Conservation (phyloP, 1,284 basidiomycete genomes). For the Xerocomus nothofagi region DNA sequence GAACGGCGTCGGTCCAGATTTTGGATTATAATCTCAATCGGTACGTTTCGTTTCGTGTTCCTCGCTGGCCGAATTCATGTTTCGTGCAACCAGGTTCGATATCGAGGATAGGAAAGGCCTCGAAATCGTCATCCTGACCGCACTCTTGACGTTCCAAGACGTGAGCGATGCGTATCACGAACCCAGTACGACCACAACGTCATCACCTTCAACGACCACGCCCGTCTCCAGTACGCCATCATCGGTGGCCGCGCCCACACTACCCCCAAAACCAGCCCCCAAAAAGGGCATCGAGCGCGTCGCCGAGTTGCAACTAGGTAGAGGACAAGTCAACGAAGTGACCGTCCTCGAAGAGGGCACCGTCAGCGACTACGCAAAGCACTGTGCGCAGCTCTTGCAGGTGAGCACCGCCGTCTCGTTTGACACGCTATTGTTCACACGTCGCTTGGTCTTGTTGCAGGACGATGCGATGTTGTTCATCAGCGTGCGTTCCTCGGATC, state of each 20-base stretch:
- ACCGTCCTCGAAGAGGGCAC: slow-evolving; percentile 64
- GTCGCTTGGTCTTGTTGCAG: slow-evolving; percentile 34
- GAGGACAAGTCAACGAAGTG: slow-evolving; percentile 73
- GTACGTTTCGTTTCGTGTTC: slow-evolving; percentile 32
- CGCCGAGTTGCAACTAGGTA: slow-evolving; percentile 61
- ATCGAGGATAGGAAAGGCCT: slow-evolving; percentile 80
- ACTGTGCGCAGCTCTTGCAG: slow-evolving; percentile 64
- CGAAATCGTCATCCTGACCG: slow-evolving; percentile 76
- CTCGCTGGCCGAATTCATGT: background rate
- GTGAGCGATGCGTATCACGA: slow-evolving; percentile 58
- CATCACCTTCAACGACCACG: slow-evolving; percentile 7
- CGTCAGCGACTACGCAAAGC: slow-evolving; percentile 65
- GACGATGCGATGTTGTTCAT: slow-evolving; percentile 81
- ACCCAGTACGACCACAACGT: slow-evolving; percentile 7
- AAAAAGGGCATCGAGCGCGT: slow-evolving; percentile 65
- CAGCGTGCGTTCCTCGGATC: slow-evolving; percentile 63
- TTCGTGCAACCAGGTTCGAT: slow-evolving; percentile 61
- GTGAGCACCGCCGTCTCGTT: slow-evolving; percentile 35
- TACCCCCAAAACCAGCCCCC: slow-evolving; percentile 62
- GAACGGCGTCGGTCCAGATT: slow-evolving; percentile 72
- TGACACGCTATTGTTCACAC: background rate
- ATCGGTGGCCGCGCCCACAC: slow-evolving; percentile 35
- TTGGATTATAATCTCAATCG: slow-evolving; percentile 82
- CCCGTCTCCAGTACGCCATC: background rate
- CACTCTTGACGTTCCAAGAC: slow-evolving; percentile 76